These are phyloP conservation scores for Lactarius sanguifluus DNA, from an alignment of 768 basidiomycete species.

Conservation along the genomic window DNA sequence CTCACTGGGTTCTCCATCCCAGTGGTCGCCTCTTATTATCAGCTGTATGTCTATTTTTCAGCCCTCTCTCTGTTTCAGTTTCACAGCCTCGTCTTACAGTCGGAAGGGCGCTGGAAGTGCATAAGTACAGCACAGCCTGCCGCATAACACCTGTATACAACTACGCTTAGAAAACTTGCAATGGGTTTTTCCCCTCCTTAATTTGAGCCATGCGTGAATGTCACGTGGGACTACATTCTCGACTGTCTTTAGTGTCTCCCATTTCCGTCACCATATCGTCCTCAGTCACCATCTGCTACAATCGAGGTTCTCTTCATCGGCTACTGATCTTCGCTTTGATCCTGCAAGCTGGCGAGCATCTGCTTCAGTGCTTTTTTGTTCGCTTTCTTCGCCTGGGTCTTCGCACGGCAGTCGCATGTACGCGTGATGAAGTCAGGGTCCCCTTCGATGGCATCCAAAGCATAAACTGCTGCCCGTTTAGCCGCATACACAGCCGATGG, in stretches of 20 bases:
- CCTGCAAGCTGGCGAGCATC: slow-evolving; percentile 32
- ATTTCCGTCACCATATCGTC: slow-evolving; percentile 8
- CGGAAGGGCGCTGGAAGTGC: slow-evolving; percentile 1
- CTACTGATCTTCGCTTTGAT: slow-evolving; percentile 30
- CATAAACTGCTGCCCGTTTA: slow-evolving; percentile 59
- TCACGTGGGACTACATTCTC: slow-evolving; percentile 9
- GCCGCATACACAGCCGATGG: slow-evolving; percentile 52
- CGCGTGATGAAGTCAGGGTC: slow-evolving; percentile 61
- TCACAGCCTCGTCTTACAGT: slow-evolving; percentile 11
- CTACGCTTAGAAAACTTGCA: slow-evolving; percentile 6
- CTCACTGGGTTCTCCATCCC: slow-evolving; percentile 27
- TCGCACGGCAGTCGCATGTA: slow-evolving; percentile 64
- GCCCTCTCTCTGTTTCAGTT: background rate
- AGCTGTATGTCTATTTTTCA: slow-evolving; percentile 30
- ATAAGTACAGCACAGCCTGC: background rate
- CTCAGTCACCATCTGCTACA: slow-evolving; percentile 10
- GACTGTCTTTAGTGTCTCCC: background rate
- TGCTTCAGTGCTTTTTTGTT: slow-evolving; percentile 41
- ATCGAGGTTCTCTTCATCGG: slow-evolving; percentile 11
- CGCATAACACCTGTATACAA: slow-evolving; percentile 1
- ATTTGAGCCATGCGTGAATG: background rate
- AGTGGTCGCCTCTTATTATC: slow-evolving; percentile 31
- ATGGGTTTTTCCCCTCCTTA: background rate
- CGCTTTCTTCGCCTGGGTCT: slow-evolving; percentile 38
- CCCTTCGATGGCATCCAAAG: slow-evolving; percentile 66